Evolutionary conservation across 805 yeast species (phyloP).

Genomic region (Kuraishia capsulata): DNA sequence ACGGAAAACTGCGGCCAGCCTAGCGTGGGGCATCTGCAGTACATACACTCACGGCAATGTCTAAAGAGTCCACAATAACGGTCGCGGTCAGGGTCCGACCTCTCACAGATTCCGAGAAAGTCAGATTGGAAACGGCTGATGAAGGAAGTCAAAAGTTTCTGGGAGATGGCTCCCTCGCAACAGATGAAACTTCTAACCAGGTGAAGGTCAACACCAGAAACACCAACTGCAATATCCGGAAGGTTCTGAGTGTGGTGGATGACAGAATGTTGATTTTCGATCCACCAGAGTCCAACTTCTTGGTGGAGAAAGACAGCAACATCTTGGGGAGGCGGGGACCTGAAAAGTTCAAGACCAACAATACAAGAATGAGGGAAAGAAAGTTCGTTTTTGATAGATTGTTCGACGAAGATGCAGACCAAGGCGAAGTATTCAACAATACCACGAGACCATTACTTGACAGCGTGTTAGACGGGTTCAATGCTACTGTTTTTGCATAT

Average conservation of each 20-base stretch:
- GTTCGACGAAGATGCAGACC: conserved; percentile 59
- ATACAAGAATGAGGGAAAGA: conserved; percentile 56
- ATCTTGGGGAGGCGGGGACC: conserved; percentile 7
- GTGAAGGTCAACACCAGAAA: not conserved
- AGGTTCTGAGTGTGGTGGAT: conserved; percentile 71
- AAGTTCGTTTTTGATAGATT: conserved; percentile 75
- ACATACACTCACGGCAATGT: no score
- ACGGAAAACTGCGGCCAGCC: no score
- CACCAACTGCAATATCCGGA: conserved; percentile 39
- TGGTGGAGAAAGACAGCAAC: conserved; percentile 35
- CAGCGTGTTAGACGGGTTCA: conserved; percentile 73
- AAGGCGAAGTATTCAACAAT: conserved; percentile 53
- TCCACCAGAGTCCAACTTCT: conserved; percentile 67
- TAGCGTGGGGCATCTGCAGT: no score
- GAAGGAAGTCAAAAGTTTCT: conserved; percentile 23
- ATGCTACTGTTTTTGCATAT: conserved; percentile 89
- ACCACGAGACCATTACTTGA: conserved; percentile 71
- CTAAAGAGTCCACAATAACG: conserved; percentile 50
- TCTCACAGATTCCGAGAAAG: conserved; percentile 52
- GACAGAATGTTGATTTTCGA: conserved; percentile 82
- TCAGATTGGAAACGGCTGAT: conserved; percentile 26
- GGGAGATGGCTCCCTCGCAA: conserved; percentile 39
- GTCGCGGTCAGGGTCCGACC: conserved; percentile 84
- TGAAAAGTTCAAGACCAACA: conserved; percentile 9
- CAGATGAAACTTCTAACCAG: not conserved